These are phyloP conservation scores for Ophiocordyceps camponoti-saundersi DNA, from an alignment of 2,329 filamentous ascomycete genomes.

Conservation along the genomic window DNA sequence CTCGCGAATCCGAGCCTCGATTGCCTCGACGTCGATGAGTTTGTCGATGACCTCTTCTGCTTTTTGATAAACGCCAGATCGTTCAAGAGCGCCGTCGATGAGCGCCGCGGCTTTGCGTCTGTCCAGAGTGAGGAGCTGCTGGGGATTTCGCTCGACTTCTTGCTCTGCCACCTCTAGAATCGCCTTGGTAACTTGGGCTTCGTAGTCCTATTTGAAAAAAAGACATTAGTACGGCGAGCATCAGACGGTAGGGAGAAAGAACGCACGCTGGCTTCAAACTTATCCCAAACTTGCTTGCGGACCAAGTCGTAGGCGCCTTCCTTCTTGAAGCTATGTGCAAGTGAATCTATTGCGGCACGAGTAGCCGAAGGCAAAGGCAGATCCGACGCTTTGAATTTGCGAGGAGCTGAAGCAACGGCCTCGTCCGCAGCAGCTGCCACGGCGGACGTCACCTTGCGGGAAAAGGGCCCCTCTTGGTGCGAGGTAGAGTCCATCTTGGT, in stretches of 20 bases:
- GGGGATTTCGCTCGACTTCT: constrained; percentile 60
- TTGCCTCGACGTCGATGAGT: constrained; percentile 50
- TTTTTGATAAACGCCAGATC: constrained; percentile 57
- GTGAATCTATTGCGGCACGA: constrained; percentile 52
- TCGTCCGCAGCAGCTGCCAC: constrained; percentile 12
- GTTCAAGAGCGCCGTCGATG: constrained; percentile 62
- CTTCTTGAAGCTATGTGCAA: constrained; percentile 73
- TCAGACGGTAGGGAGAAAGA: background rate
- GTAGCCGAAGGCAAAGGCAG: constrained; percentile 59
- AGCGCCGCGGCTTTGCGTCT: constrained; percentile 57
- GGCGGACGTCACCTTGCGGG: background rate
- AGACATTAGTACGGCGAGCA: background rate
- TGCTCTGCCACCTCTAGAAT: constrained; percentile 54
- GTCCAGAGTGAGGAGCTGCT: constrained; percentile 54
- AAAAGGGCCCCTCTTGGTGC: no score
- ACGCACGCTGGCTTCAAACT: constrained; percentile 53
- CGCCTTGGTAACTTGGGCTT: constrained; percentile 46
- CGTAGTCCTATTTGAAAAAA: constrained; percentile 40
- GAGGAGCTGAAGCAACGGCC: constrained; percentile 6
- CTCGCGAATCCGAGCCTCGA: constrained; percentile 53
- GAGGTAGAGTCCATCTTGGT: no score
- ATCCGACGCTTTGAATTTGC: constrained; percentile 56
- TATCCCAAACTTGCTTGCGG: constrained; percentile 60
- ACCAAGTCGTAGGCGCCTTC: constrained; percentile 69
- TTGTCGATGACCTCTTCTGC: constrained; percentile 50